These are phyloP conservation scores for Rhodotorula sp. DNA, from an alignment of 1,284 basidiomycete species.

Conservation along the genomic window DNA sequence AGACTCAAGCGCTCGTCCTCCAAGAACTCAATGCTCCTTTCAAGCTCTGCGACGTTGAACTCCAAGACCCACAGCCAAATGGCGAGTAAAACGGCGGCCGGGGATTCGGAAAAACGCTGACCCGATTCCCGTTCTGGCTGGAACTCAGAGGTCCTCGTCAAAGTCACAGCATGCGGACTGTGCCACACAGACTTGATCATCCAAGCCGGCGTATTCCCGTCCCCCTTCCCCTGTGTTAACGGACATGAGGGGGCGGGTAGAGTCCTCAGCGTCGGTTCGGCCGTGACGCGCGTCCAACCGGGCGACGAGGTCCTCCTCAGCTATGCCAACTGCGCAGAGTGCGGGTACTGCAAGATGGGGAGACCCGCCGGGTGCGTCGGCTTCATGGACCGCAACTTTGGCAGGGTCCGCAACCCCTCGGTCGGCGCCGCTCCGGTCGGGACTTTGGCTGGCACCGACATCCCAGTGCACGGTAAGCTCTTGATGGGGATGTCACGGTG, in stretches of 20 bases:
- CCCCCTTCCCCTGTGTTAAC: slow-evolving; percentile 23
- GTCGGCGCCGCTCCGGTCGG: slow-evolving; percentile 8
- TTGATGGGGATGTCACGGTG: no score
- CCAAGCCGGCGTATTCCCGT: slow-evolving; percentile 31
- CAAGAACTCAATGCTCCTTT: slow-evolving; percentile 13
- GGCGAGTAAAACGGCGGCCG: not conserved
- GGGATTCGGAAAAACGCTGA: not conserved
- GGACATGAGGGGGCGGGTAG: slow-evolving; percentile 36
- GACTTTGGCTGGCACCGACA: not conserved
- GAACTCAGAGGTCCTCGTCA: slow-evolving; percentile 30
- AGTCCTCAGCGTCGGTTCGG: slow-evolving; percentile 28
- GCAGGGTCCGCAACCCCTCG: slow-evolving; percentile 9
- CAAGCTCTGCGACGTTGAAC: slow-evolving; percentile 18
- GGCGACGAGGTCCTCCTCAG: slow-evolving; percentile 34
- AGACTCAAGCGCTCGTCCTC: slow-evolving; percentile 32
- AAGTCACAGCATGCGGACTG: slow-evolving; percentile 17
- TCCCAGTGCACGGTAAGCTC: slow-evolving; percentile 4
- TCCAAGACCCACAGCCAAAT: slow-evolving; percentile 22
- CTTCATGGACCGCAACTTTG: slow-evolving; percentile 32
- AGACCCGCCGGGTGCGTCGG: slow-evolving; percentile 23
- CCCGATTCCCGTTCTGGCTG: not conserved
- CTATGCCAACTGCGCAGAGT: slow-evolving; percentile 27
- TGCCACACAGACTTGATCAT: slow-evolving; percentile 34
- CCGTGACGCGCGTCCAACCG: slow-evolving; percentile 14
- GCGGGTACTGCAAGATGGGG: slow-evolving; percentile 20